phyloP scores from a whole-genome alignment of 1,284 basidiomycete species.

The Sporisorium scitamineum region DNA sequence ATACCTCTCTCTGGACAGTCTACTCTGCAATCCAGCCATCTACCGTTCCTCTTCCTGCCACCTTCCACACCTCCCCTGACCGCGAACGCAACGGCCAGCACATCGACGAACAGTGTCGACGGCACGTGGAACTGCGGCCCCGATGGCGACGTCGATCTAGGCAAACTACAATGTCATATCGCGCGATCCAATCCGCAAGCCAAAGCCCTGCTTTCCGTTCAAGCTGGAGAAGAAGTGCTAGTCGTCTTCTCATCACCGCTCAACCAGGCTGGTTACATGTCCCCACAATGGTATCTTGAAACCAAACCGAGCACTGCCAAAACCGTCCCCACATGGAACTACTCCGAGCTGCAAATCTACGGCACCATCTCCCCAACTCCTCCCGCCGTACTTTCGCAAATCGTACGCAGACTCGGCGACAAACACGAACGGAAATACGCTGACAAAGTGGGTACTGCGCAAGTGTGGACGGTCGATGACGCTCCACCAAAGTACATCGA shows the following conservation, averaged over 20 bases:
- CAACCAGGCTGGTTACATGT: conserved; percentile 34
- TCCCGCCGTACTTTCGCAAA: neutral
- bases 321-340: conserved; percentile 56
- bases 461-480: conserved; percentile 69
- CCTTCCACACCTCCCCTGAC: neutral
- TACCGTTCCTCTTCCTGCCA: conserved; percentile 29
- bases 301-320: conserved; percentile 50
- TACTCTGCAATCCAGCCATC: conserved; percentile 36
- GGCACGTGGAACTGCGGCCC: conserved; percentile 11
- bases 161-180: conserved; percentile 35
- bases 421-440: conserved; percentile 14
- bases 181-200: conserved; percentile 50
- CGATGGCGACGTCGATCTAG: conserved; percentile 1
- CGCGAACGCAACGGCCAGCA: neutral
- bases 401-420: conserved; percentile 18
- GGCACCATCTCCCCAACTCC: conserved; percentile 12
- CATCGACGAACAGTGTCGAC: neutral
- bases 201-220: conserved; percentile 28
- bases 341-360: conserved; percentile 47
- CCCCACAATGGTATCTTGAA: conserved; percentile 41
- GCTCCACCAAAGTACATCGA: conserved; percentile 70
- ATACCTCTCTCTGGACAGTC: conserved; percentile 19
- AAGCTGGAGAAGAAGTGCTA: conserved; percentile 11
- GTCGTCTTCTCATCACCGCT: conserved; percentile 34
- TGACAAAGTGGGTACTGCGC: neutral